Evolutionary conservation across 1,284 basidiomycete species (phyloP).

Genomic region (Ustilago shanxiensis): DNA sequence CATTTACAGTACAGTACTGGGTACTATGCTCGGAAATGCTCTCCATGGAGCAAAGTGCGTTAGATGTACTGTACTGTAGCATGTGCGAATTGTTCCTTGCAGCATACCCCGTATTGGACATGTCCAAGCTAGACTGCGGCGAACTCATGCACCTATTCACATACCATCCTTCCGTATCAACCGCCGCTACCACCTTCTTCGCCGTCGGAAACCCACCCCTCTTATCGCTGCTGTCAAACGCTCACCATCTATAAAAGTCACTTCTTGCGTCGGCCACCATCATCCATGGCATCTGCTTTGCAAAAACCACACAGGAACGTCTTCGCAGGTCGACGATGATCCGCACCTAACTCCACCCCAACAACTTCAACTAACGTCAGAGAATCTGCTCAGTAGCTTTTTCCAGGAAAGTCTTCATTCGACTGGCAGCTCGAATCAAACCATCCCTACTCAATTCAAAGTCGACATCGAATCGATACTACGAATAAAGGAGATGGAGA

Average conservation of each 20-base stretch:
- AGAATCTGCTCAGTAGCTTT: background rate
- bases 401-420: background rate
- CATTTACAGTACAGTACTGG: too few relatives aligned
- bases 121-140: background rate
- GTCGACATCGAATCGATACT: background rate
- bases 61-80: too few relatives aligned
- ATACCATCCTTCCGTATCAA: background rate
- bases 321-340: background rate
- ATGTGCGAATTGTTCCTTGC: background rate
- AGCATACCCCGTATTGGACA: conserved; percentile 2
- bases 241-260: too few relatives aligned
- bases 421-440: background rate
- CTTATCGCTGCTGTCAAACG: background rate
- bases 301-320: background rate
- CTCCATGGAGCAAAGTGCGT: background rate
- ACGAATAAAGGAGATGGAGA: conserved; percentile 1
- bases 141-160: background rate
- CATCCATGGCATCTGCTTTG: background rate
- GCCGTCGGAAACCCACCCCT: background rate
- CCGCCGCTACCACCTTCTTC: background rate
- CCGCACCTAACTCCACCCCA: background rate
- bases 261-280: background rate
- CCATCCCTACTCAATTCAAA: background rate
- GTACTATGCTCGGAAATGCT: background rate
- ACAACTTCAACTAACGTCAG: background rate